These are phyloP conservation scores for Ascodesmis nigricans DNA, from an alignment of 495 filamentous ascomycete species.

Conservation along the genomic window DNA sequence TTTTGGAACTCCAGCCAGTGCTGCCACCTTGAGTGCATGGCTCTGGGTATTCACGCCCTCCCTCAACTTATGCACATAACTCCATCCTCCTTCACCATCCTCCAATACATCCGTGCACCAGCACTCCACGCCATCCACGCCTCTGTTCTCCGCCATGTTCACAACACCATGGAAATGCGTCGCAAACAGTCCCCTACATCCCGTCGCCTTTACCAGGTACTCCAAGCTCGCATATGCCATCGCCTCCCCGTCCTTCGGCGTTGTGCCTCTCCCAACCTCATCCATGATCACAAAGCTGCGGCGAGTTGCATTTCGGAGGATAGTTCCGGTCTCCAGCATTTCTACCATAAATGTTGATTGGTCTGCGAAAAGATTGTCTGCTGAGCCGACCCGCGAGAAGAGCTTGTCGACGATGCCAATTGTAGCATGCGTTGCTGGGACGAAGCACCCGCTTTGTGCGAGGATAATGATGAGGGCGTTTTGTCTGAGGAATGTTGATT, in stretches of 20 bases:
- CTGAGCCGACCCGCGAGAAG: slow-evolving; percentile 78
- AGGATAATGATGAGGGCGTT: slow-evolving; percentile 86
- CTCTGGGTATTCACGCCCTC: slow-evolving; percentile 66
- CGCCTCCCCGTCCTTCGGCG: slow-evolving; percentile 71
- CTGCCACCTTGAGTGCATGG: slow-evolving; percentile 82
- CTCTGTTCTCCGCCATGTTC: slow-evolving; percentile 37
- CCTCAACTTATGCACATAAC: slow-evolving; percentile 64
- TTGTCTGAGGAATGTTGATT: slow-evolving; percentile 83
- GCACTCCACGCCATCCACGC: slow-evolving; percentile 35
- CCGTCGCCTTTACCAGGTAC: slow-evolving; percentile 54
- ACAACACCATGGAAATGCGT: slow-evolving; percentile 81
- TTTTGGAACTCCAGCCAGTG: slow-evolving; percentile 54
- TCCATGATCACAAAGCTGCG: slow-evolving; percentile 95
- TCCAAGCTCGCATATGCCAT: slow-evolving; percentile 74
- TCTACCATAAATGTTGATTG: slow-evolving; percentile 93
- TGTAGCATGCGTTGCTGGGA: slow-evolving; percentile 65
- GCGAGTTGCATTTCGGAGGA: slow-evolving; percentile 41
- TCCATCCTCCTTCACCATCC: slow-evolving; percentile 38
- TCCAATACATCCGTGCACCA: slow-evolving; percentile 81
- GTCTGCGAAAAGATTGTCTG: slow-evolving; percentile 74
- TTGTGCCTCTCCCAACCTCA: slow-evolving; percentile 84
- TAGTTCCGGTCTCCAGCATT: slow-evolving; percentile 56
- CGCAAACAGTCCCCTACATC: slow-evolving; percentile 66
- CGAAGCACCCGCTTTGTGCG: slow-evolving; percentile 77
- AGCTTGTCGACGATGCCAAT: slow-evolving; percentile 79